These are phyloP conservation scores for Thelonectria discophora DNA, from an alignment of 2,329 filamentous ascomycete species.

Conservation along the genomic window DNA sequence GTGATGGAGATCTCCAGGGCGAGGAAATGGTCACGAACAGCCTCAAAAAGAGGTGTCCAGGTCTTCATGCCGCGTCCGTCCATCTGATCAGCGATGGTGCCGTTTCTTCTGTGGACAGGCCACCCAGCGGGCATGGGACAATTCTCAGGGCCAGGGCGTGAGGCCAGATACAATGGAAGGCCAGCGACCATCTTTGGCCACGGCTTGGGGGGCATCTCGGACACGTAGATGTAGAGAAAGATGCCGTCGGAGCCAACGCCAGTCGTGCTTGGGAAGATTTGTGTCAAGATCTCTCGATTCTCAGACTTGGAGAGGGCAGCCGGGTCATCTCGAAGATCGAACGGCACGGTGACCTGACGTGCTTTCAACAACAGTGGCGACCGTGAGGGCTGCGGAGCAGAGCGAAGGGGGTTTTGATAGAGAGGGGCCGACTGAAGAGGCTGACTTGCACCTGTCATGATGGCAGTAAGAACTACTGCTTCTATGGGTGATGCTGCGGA, in stretches of 20 bases:
- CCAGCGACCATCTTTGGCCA: constrained; percentile 16
- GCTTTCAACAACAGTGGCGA: too few species aligned
- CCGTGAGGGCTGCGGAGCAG: too few species aligned
- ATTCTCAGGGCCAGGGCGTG: not conserved
- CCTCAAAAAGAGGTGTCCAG: constrained; percentile 3
- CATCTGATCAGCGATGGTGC: not conserved
- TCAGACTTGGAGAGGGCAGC: not conserved
- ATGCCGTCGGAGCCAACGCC: not conserved
- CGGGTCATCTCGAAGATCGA: constrained; percentile 1
- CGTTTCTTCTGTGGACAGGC: constrained; percentile 3
- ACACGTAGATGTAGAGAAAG: not conserved
- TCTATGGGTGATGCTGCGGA: too few species aligned
- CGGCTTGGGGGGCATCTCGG: constrained; percentile 11
- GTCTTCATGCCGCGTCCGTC: not conserved
- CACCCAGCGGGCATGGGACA: not conserved
- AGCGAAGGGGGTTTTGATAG: too few species aligned
- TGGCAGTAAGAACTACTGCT: too few species aligned
- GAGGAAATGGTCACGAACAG: constrained; percentile 6
- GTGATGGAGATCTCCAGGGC: constrained; percentile 6
- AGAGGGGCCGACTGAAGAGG: too few species aligned
- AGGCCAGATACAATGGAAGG: constrained; percentile 5
- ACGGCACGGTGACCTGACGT: not conserved
- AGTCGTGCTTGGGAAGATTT: not conserved
- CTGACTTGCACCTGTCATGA: too few species aligned
- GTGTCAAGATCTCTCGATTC: not conserved